Conservation (phyloP, 1,284 basidiomycete species). For the Cryptococcus wingfieldii region DNA sequence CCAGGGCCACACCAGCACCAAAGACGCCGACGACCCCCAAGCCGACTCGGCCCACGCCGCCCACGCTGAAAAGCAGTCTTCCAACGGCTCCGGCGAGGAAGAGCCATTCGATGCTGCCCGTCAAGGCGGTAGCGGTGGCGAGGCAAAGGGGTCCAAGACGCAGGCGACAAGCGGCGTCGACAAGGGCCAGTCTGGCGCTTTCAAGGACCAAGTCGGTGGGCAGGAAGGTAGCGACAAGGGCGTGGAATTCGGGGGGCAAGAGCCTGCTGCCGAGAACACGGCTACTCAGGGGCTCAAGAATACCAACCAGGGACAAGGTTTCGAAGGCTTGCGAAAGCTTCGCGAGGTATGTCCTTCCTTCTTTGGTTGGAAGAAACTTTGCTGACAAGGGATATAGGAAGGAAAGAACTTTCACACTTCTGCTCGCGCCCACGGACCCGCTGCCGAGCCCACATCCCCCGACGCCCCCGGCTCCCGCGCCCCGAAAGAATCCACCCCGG, state of each 20-base stretch:
- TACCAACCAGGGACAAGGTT: not conserved
- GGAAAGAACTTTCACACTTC: constrained; percentile 30
- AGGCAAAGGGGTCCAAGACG: constrained; percentile 20
- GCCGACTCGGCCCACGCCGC: constrained; percentile 26
- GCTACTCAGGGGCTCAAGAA: constrained; percentile 10
- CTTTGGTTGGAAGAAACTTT: not conserved
- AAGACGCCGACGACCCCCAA: constrained; percentile 30
- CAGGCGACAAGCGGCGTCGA: constrained; percentile 6
- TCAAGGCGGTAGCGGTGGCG: constrained; percentile 24
- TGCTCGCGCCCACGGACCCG: constrained; percentile 12
- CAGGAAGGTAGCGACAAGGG: constrained; percentile 21
- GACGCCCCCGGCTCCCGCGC: constrained; percentile 14
- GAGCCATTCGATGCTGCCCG: constrained; percentile 30
- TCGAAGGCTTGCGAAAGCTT: constrained; percentile 20
- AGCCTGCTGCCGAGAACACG: constrained; percentile 24
- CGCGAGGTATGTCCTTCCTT: constrained; percentile 11
- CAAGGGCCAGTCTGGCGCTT: constrained; percentile 13
- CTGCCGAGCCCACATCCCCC: constrained; percentile 3
- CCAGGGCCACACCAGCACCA: constrained; percentile 34
- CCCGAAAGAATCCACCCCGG: constrained; percentile 18
- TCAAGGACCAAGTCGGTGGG: constrained; percentile 36
- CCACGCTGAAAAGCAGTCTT: constrained; percentile 18
- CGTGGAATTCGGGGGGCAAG: constrained; percentile 29
- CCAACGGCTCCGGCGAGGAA: constrained; percentile 12
- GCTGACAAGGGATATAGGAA: constrained; percentile 9